Evolutionary conservation across 441 rosid genomes (phyloP).

Genomic region (Brassica hybrid): DNA sequence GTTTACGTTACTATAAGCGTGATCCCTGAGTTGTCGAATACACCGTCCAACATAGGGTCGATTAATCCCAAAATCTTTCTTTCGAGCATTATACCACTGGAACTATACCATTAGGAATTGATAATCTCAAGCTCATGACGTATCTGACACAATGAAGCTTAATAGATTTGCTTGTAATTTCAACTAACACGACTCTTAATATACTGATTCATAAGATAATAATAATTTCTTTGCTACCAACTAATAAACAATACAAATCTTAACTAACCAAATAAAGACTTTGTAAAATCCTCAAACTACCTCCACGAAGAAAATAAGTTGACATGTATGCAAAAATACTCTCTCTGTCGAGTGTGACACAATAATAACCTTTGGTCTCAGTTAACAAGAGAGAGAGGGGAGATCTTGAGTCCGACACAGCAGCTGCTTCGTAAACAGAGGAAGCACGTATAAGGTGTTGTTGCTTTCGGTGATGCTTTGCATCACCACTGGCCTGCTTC

Average conservation of each 20-base stretch:
- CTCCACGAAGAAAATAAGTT: constrained; percentile 19
- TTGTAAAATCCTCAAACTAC: constrained; percentile 22
- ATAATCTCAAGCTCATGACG: too few relatives aligned
- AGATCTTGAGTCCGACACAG: constrained; percentile 77
- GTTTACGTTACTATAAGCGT: too few relatives aligned
- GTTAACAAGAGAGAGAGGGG: constrained; percentile 87
- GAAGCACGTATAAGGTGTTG: constrained; percentile 56
- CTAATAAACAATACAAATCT: constrained; percentile 30
- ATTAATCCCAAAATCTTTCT: too few relatives aligned
- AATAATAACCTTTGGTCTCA: constrained; percentile 17
- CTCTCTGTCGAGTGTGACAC: constrained; percentile 35
- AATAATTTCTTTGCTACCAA: constrained; percentile 13
- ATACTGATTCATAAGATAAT: neutral
- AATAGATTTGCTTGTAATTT: neutral
- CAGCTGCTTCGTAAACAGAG: constrained; percentile 58
- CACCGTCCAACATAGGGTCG: too few relatives aligned
- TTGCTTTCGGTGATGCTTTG: constrained; percentile 37
- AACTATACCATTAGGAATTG: too few relatives aligned
- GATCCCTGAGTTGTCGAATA: too few relatives aligned
- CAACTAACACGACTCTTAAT: neutral
- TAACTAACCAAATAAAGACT: constrained; percentile 37
- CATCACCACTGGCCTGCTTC: constrained; percentile 77
- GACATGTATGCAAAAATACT: constrained; percentile 30
- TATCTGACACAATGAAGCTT: neutral
- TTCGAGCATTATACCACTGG: too few relatives aligned